Evolutionary conservation across 306 rosid species (phyloP).

Genomic region (Casuarina glauca): DNA sequence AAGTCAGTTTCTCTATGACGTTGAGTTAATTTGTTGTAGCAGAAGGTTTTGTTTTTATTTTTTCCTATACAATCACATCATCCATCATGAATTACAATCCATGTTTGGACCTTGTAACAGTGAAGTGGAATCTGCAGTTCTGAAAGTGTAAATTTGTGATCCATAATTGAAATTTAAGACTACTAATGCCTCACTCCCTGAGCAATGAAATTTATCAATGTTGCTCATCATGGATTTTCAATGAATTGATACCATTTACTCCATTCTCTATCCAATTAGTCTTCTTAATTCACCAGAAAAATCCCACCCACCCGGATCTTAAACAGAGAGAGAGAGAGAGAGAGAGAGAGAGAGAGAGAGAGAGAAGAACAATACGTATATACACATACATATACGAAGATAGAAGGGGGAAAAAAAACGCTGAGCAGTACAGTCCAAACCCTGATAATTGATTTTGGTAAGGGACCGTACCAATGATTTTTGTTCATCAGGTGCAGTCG

Average conservation of each 20-base stretch:
- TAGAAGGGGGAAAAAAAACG: background rate
- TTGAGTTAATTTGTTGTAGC: background rate
- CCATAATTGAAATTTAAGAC: background rate
- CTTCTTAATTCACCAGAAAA: background rate
- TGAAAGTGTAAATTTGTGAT: background rate
- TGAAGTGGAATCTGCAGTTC: background rate
- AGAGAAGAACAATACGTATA: background rate
- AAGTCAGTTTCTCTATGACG: background rate
- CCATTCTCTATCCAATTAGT: background rate
- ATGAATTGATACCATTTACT: background rate
- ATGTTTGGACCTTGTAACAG: background rate
- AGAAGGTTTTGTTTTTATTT: background rate
- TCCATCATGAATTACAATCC: background rate
- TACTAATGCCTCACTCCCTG: background rate
- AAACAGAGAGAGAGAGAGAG: background rate
- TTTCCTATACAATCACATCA: background rate
- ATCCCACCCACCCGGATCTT: background rate
- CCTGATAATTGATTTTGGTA: background rate
- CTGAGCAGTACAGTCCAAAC: background rate
- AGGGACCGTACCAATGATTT: conserved; percentile 47
- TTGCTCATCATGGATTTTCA: background rate
- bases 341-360: background rate
- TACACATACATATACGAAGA: too few relatives aligned
- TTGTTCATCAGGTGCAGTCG: conserved; percentile 30
- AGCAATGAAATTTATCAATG: background rate